Evolutionary conservation across 2,329 filamentous ascomycete genomes (phyloP).

Genomic region (Simplicillium aogashimaense): DNA sequence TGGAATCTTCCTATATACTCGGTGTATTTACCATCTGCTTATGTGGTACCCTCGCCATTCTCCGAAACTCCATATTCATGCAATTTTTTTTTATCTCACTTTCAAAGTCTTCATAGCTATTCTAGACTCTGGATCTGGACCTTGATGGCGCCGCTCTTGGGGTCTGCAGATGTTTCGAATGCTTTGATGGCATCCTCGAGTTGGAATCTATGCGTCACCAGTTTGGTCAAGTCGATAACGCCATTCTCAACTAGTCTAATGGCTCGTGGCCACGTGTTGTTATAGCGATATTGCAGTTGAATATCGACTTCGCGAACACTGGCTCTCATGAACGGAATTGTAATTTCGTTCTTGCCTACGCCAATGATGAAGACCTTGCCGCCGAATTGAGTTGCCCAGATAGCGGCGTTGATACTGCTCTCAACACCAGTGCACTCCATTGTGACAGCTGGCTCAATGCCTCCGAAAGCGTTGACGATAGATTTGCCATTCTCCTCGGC

Average conservation of each 20-base stretch:
- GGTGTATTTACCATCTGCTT: no score
- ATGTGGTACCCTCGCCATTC: no score
- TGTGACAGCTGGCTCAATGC: slow-evolving; percentile 69
- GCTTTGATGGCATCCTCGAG: slow-evolving; percentile 83
- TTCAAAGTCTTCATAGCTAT: slow-evolving; percentile 14
- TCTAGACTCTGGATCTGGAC: slow-evolving; percentile 78
- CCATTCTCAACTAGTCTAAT: slow-evolving; percentile 81
- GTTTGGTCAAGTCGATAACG: slow-evolving; percentile 66
- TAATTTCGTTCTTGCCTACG: slow-evolving; percentile 91
- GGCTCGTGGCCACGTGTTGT: slow-evolving; percentile 91
- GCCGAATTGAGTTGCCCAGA: slow-evolving; percentile 88
- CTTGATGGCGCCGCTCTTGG: slow-evolving; percentile 93
- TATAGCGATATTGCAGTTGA: slow-evolving; percentile 94
- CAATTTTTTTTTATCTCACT: no score
- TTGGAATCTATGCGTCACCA: slow-evolving; percentile 81
- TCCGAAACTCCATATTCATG: no score
- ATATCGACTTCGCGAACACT: slow-evolving; percentile 88
- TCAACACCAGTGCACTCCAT: slow-evolving; percentile 95
- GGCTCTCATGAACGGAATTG: slow-evolving; percentile 87
- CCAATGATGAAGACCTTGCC: slow-evolving; percentile 96
- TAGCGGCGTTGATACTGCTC: slow-evolving; percentile 74
- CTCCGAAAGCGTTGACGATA: slow-evolving; percentile 57
- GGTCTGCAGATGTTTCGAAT: slow-evolving; percentile 79
- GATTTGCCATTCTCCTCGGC: slow-evolving; percentile 67
- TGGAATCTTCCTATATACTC: no score